Percentiles rank a stretch among this genome's conserved stretches.
phyloP scores from a whole-genome alignment of 164 flowering plant species.

The Amborella trichopoda region DNA sequence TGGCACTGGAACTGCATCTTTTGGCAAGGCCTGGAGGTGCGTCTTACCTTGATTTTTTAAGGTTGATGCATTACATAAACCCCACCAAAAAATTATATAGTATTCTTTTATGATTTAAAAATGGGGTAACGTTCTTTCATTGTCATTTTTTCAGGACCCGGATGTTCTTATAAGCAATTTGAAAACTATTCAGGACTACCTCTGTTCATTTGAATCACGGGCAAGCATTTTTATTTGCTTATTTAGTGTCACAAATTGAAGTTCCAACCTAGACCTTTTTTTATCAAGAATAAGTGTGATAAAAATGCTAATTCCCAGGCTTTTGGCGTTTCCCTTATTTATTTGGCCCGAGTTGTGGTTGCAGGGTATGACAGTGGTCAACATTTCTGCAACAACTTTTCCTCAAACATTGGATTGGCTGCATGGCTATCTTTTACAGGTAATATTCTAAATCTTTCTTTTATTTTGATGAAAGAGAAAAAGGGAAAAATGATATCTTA shows the following conservation, averaged over 20 bases:
- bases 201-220: conserved; percentile 88
- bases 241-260: too few relatives aligned
- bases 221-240: conserved; percentile 23
- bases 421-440: conserved; percentile 91
- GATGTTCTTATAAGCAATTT: conserved; percentile 63
- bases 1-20: not conserved
- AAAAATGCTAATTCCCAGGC: not conserved
- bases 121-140: not conserved
- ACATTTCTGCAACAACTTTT: conserved; percentile 85
- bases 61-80: not conserved
- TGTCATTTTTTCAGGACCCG: conserved; percentile 46
- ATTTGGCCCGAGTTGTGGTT: conserved; percentile 5
- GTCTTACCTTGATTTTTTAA: not conserved
- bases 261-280: too few relatives aligned
- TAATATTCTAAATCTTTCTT: too few relatives aligned
- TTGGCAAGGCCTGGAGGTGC: not conserved
- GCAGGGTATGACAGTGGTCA: conserved; percentile 85
- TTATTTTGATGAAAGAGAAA: too few relatives aligned
- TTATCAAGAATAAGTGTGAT: not conserved
- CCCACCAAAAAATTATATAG: not conserved
- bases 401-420: conserved; percentile 96
- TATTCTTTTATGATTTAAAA: not conserved
- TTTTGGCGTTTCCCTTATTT: not conserved
- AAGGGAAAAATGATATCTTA: too few relatives aligned
- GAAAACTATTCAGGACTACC: conserved; percentile 85